phyloP scores from a whole-genome alignment of 768 basidiomycete species.

The Termitomyces sp. region DNA sequence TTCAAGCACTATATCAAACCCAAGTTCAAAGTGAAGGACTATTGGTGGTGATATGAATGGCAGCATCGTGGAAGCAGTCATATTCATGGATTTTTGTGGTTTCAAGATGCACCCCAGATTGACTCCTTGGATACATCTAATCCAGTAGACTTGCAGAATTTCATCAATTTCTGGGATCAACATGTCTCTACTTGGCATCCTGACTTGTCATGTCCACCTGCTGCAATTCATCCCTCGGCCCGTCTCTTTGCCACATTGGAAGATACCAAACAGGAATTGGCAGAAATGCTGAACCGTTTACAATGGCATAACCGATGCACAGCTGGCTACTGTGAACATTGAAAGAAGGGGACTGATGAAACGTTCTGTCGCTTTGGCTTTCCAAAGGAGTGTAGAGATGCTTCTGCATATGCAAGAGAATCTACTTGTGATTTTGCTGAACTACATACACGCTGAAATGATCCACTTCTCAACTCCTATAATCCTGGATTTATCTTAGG shows the following conservation, averaged over 20 bases:
- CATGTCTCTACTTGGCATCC: constrained; percentile 1
- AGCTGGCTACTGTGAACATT: constrained; percentile 3
- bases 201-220: constrained; percentile 4
- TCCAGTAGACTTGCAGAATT: constrained; percentile 9
- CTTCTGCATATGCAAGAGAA: constrained; percentile 2
- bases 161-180: constrained; percentile 4
- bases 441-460: constrained; percentile 18
- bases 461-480: constrained; percentile 20
- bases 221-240: constrained; percentile 5
- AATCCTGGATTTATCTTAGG: constrained; percentile 20
- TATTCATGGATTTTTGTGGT: not conserved
- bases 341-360: constrained; percentile 3
- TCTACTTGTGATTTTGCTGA: constrained; percentile 11
- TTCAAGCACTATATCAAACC: constrained; percentile 16
- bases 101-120: not conserved
- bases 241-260: not conserved
- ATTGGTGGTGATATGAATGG: constrained; percentile 17
- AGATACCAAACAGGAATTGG: not conserved
- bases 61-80: not conserved
- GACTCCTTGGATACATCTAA: constrained; percentile 6
- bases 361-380: constrained; percentile 14
- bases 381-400: constrained; percentile 12
- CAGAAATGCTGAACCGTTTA: constrained; percentile 6
- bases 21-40: constrained; percentile 5
- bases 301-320: not conserved